Evolutionary conservation across 176 grass and related monocot genomes (phyloP).

Genomic region (Oryza rufipogon): DNA sequence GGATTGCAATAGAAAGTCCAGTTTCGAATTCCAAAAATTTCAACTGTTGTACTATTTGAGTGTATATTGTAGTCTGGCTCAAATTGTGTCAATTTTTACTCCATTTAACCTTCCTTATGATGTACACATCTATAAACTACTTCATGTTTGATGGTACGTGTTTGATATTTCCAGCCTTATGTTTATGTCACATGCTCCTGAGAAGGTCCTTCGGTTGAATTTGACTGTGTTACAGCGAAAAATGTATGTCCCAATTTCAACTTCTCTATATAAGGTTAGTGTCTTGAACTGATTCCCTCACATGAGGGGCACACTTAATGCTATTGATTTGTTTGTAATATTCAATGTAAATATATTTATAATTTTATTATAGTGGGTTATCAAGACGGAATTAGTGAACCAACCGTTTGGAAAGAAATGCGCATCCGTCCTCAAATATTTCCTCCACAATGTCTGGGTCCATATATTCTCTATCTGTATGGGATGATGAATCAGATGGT

Average conservation of each 20-base stretch:
- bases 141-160: neutral
- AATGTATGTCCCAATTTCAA: neutral
- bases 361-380: neutral
- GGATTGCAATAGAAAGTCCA: slow-evolving; percentile 4
- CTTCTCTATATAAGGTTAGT: neutral
- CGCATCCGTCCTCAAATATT: slow-evolving; percentile 89
- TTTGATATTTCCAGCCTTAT: neutral
- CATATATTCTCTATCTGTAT: slow-evolving; percentile 64
- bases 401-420: slow-evolving; percentile 74
- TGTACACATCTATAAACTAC: slow-evolving; percentile 5
- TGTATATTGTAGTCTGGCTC: neutral
- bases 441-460: slow-evolving; percentile 84
- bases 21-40: slow-evolving; percentile 21
- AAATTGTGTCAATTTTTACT: slow-evolving; percentile 33
- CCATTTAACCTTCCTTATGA: neutral
- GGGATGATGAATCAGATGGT: slow-evolving; percentile 64
- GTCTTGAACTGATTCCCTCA: neutral
- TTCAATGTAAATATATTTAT: neutral
- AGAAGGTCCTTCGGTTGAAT: slow-evolving; percentile 2
- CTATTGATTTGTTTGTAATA: neutral
- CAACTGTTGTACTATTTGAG: slow-evolving; percentile 25
- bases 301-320: neutral
- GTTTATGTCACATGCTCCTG: neutral
- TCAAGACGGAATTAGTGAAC: slow-evolving; percentile 35
- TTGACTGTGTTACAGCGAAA: slow-evolving; percentile 2